Percentiles rank a stretch among this genome's conserved stretches.
These are phyloP conservation scores for Hygrophorus pudorinus DNA, from an alignment of 768 basidiomycete genomes.

Conservation along the genomic window DNA sequence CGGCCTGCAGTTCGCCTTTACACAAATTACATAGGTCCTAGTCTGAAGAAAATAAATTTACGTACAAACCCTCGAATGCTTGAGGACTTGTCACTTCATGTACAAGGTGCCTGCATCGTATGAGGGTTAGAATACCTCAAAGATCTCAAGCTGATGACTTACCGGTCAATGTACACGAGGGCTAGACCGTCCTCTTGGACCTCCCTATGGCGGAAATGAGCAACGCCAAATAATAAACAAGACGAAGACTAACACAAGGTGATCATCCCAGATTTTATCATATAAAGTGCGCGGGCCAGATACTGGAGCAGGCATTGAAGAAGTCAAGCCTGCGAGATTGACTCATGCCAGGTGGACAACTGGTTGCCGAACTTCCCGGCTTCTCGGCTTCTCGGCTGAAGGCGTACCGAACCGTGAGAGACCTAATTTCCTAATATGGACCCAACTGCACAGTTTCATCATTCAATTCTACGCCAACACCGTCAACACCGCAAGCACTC, in stretches of 20 bases:
- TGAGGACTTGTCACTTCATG: conserved; percentile 95
- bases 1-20: conserved; percentile 62
- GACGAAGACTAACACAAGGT: conserved; percentile 62
- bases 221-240: conserved; percentile 5
- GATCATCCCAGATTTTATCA: conserved; percentile 98
- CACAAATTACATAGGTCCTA: conserved; percentile 5
- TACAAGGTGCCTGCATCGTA: conserved; percentile 42
- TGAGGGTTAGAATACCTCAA: conserved; percentile 8
- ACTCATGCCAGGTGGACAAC: no score
- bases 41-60: conserved; percentile 7
- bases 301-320: conserved; percentile 30
- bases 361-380: background rate
- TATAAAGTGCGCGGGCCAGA: conserved; percentile 77
- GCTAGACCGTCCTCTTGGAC: conserved; percentile 67
- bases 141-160: conserved; percentile 9
- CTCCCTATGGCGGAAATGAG: conserved; percentile 34
- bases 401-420: background rate
- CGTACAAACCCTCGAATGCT: conserved; percentile 80
- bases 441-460: conserved; percentile 29
- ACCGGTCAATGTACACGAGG: conserved; percentile 80
- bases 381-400: no score
- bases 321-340: no score
- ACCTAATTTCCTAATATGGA: conserved; percentile 8
- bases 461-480: conserved; percentile 21
- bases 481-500: conserved; percentile 19